Conservation (phyloP, 108 stramenopile genomes). For the Licmophora abbreviata region DNA sequence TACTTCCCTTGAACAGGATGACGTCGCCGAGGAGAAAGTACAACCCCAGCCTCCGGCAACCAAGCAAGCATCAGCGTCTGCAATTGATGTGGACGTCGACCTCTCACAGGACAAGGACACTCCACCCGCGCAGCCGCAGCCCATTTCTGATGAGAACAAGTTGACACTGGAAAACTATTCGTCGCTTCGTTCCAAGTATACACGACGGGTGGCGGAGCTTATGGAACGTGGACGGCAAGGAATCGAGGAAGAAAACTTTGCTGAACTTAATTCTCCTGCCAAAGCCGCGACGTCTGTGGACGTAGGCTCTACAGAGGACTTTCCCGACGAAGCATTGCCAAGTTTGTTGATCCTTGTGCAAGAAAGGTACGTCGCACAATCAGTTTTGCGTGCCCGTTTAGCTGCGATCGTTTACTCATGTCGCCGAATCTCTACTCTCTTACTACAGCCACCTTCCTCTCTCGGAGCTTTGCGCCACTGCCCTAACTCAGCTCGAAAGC, state of each 20-base stretch:
- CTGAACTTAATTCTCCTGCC: background rate
- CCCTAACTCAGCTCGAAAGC: slow-evolving; percentile 20
- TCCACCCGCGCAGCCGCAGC: too few relatives aligned
- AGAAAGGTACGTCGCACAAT: slow-evolving; percentile 33
- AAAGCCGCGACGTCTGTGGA: background rate
- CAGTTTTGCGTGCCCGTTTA: background rate
- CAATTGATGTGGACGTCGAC: too few relatives aligned
- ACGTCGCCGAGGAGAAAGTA: too few relatives aligned
- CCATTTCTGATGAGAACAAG: slow-evolving; percentile 5
- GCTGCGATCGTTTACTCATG: background rate
- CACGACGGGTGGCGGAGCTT: slow-evolving; percentile 9
- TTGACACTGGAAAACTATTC: slow-evolving; percentile 9
- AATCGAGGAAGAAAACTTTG: slow-evolving; percentile 11
- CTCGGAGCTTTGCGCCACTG: slow-evolving; percentile 27
- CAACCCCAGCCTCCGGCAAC: too few relatives aligned
- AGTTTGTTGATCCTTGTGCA: slow-evolving; percentile 44
- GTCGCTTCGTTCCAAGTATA: slow-evolving; percentile 9
- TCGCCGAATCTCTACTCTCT: background rate
- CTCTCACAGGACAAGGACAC: too few relatives aligned
- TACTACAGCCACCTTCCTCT: slow-evolving; percentile 32
- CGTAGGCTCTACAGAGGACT: slow-evolving; percentile 22
- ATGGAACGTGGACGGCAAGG: slow-evolving; percentile 6
- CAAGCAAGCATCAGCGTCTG: too few relatives aligned
- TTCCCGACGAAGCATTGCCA: slow-evolving; percentile 39
- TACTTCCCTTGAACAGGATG: too few relatives aligned